Evolutionary conservation across 2,329 filamentous ascomycete genomes (phyloP), one percentile per base, ranked within the genome.

Genomic region (Talaromyces pinophilus): DNA sequence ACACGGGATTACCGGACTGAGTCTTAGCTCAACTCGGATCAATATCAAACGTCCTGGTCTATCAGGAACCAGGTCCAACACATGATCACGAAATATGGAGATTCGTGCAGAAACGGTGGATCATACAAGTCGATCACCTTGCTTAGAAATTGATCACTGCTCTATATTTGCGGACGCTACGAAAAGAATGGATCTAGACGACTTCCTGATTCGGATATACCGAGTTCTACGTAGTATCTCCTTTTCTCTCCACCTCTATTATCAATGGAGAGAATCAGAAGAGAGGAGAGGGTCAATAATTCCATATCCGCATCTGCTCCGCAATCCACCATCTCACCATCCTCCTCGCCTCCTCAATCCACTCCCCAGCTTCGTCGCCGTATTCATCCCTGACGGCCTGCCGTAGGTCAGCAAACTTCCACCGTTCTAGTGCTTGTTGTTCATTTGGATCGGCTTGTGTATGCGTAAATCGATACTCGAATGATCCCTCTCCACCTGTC

Each of bases 401-500:
- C 0, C 70, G 62, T 1, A 80, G 69, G 1, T 70, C 69, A 2
- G 62, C 38, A 7, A 77, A 65, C 3, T 71, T 72, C 73, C 77
- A 78, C 3, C 70, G 69, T 35, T 76, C 75, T 8, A 74, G 62
- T 1, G 73, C 71, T 11, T 75, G 65, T 1, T 68, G 50, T 64
- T 81, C 79, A 57, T 74, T 70, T 1, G 78, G 77, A 62, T 81
- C 78, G 6, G 70, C 69, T 5, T 67, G 69, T 3, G 75, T 68
- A 54, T 80, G 71, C 2, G 76, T 76, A 69, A 81, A 80, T 57
- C 69, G 69, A 48, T 76, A 77, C 65, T 73, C 70, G 44, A 84
- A 90, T 60, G 91, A 90, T 77, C 96, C 92, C 73, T 91, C 86
- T 7, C 15, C 44, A 15, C 46, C 7, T 4, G 6, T 13, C 11